Evolutionary conservation across 768 basidiomycete genomes (phyloP).

Genomic region (Grammothele lineata): DNA sequence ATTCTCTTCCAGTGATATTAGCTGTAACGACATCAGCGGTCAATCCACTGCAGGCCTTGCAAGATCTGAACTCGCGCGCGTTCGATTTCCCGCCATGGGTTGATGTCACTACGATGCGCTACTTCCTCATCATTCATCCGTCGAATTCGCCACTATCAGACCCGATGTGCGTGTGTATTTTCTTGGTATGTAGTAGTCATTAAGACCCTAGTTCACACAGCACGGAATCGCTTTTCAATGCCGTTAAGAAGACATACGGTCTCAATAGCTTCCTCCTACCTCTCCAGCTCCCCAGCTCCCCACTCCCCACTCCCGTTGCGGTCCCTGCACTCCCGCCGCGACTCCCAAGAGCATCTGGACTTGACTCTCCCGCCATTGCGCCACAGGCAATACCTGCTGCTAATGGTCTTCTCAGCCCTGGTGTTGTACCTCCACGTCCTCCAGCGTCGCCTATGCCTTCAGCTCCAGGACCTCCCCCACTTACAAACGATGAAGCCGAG

Average conservation of each 20-base stretch:
- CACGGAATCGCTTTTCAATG: constrained; percentile 76
- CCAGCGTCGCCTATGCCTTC: constrained; percentile 18
- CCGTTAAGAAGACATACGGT: constrained; percentile 84
- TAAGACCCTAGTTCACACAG: too few species aligned
- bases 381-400: constrained; percentile 7
- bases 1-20: constrained; percentile 53
- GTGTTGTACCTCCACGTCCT: constrained; percentile 11
- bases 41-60: constrained; percentile 78
- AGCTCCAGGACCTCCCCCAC: constrained; percentile 8
- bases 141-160: constrained; percentile 62
- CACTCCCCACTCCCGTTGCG: constrained; percentile 62
- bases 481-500: constrained; percentile 2
- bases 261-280: constrained; percentile 70
- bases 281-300: constrained; percentile 50
- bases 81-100: constrained; percentile 79
- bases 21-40: constrained; percentile 80
- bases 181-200: too few species aligned
- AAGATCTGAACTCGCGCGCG: constrained; percentile 62
- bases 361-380: constrained; percentile 30
- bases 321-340: constrained; percentile 65
- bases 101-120: constrained; percentile 64
- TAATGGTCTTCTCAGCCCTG: not conserved
- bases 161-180: constrained; percentile 60
- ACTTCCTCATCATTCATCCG: constrained; percentile 77
- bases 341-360: constrained; percentile 48